These are phyloP conservation scores for Russula compacta DNA, from an alignment of 768 basidiomycete genomes.

Conservation along the genomic window DNA sequence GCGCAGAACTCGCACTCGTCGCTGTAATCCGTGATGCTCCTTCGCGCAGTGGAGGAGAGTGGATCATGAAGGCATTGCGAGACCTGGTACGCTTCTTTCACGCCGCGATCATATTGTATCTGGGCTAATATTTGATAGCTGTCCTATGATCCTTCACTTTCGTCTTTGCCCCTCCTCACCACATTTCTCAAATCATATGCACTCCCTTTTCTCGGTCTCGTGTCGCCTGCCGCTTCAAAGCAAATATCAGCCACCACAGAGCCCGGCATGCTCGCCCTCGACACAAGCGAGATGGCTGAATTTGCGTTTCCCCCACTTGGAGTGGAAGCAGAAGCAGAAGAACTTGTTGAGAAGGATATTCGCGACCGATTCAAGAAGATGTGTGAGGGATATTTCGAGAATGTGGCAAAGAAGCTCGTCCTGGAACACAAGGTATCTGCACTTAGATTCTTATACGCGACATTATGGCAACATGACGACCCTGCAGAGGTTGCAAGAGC, in stretches of 20 bases:
- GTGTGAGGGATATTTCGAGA: constrained; percentile 91
- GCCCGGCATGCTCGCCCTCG: constrained; percentile 44
- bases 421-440: constrained; percentile 77
- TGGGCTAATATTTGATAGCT: constrained; percentile 39
- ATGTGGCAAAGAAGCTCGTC: constrained; percentile 81
- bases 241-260: constrained; percentile 51
- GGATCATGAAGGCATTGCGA: constrained; percentile 80
- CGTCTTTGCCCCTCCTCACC: constrained; percentile 81
- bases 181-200: constrained; percentile 93
- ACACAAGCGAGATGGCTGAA: constrained; percentile 27
- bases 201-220: constrained; percentile 77
- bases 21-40: constrained; percentile 71
- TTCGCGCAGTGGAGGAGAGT: constrained; percentile 68
- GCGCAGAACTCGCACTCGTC: constrained; percentile 83
- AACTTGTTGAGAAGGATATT: constrained; percentile 76
- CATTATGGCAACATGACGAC: neutral
- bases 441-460: neutral
- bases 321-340: constrained; percentile 48
- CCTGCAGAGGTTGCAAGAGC: constrained; percentile 83
- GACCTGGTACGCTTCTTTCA: constrained; percentile 55
- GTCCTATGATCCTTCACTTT: constrained; percentile 77
- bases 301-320: constrained; percentile 24
- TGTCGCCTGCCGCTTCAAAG: constrained; percentile 41
- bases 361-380: constrained; percentile 85
- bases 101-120: constrained; percentile 6